Conservation (phyloP, 2,329 filamentous ascomycete species). For the Aspergillus ustus region DNA sequence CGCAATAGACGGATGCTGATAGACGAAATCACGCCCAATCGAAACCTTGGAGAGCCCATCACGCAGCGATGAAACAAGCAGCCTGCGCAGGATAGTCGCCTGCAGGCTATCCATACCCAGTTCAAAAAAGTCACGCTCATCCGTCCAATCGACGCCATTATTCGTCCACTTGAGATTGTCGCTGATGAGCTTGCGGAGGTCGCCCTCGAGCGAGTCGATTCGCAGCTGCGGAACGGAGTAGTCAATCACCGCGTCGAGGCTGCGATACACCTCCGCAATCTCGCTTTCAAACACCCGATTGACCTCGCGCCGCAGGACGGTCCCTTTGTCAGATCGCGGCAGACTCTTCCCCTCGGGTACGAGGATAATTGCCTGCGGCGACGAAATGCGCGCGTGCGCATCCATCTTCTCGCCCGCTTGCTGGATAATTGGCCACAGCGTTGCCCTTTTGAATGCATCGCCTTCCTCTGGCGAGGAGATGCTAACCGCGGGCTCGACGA, state of each 20-base stretch:
- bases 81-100: background rate
- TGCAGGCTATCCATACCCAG: slow-evolving; percentile 7
- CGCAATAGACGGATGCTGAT: background rate
- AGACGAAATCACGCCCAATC: background rate
- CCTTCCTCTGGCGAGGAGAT: background rate
- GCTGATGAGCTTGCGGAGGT: background rate
- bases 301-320: background rate
- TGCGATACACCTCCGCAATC: background rate
- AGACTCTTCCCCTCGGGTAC: background rate
- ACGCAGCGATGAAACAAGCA: background rate
- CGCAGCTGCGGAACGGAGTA: background rate
- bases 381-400: background rate
- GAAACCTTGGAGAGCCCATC: background rate
- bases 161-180: background rate
- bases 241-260: background rate
- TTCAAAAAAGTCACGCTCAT: slow-evolving; percentile 1
- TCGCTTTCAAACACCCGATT: background rate
- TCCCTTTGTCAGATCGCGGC: background rate
- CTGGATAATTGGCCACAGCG: background rate
- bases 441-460: background rate
- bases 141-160: background rate
- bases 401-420: background rate
- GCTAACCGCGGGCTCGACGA: background rate
- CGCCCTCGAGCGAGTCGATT: background rate
- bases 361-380: background rate